Conservation (phyloP, 108 stramenopile genomes). For the Pseudonitzschia delicatissima region DNA sequence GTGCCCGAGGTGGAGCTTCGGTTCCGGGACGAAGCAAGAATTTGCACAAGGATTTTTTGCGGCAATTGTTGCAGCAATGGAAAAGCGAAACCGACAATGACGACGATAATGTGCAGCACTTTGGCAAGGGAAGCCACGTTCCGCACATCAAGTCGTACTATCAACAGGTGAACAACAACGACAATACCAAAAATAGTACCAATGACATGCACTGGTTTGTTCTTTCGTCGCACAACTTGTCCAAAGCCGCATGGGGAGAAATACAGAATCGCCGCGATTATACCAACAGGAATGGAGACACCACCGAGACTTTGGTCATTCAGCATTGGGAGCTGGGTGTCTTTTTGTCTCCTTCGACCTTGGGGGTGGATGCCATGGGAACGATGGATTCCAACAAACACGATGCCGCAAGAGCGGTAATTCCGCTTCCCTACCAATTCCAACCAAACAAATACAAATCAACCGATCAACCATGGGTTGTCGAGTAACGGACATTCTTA, state of each 20-base stretch:
- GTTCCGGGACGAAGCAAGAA: conserved; percentile 59
- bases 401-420: background rate
- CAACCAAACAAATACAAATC: conserved; percentile 23
- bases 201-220: conserved; percentile 55
- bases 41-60: conserved; percentile 55
- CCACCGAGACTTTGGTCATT: conserved; percentile 41
- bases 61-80: conserved; percentile 52
- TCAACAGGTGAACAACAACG: conserved; percentile 24
- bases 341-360: conserved; percentile 50
- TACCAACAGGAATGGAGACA: background rate
- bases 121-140: conserved; percentile 44
- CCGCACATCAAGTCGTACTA: conserved; percentile 77
- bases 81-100: background rate
- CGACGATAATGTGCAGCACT: conserved; percentile 2
- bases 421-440: conserved; percentile 43
- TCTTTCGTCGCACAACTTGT: conserved; percentile 69
- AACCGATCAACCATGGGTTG: conserved; percentile 40
- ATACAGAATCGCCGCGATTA: conserved; percentile 31
- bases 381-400: background rate
- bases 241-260: conserved; percentile 77
- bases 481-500: conserved; percentile 25
- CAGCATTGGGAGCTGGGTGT: conserved; percentile 76
- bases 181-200: background rate
- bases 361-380: conserved; percentile 26
- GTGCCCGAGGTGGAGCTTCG: conserved; percentile 57